Conservation (phyloP, 106 monocot species). For the Apostasia ramifera region DNA sequence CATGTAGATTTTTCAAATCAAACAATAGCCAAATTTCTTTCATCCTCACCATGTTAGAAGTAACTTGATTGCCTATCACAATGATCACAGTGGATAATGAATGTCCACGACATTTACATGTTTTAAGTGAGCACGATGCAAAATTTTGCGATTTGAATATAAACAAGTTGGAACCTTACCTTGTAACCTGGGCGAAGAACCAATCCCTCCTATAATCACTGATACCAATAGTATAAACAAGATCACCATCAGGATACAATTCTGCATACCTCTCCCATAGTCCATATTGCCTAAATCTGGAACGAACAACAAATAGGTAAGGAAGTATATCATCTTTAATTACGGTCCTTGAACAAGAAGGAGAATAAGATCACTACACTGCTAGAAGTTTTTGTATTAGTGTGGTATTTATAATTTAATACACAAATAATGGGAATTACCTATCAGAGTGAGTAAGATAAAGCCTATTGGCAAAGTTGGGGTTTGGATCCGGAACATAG, state of each 20-base stretch:
- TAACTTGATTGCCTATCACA: too few species aligned
- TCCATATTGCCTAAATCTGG: conserved; percentile 67
- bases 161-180: conserved; percentile 20
- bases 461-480: conserved; percentile 50
- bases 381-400: not conserved
- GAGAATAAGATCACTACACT: not conserved
- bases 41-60: too few species aligned
- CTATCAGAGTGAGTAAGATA: conserved; percentile 34
- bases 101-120: too few species aligned
- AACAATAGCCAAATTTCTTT: too few species aligned
- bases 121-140: not conserved
- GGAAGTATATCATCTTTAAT: too few species aligned
- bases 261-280: conserved; percentile 74
- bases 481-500: conserved; percentile 63
- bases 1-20: too few species aligned
- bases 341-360: too few species aligned
- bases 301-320: not conserved
- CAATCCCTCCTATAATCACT: conserved; percentile 68
- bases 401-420: not conserved
- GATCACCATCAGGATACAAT: conserved; percentile 44
- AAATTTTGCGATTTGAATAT: not conserved
- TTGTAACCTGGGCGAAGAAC: conserved; percentile 74
- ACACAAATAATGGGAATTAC: not conserved
- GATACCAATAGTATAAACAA: conserved; percentile 42
- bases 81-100: too few species aligned